phyloP scores from a whole-genome alignment of 345 rosid genomes.

The Linum trigynum region DNA sequence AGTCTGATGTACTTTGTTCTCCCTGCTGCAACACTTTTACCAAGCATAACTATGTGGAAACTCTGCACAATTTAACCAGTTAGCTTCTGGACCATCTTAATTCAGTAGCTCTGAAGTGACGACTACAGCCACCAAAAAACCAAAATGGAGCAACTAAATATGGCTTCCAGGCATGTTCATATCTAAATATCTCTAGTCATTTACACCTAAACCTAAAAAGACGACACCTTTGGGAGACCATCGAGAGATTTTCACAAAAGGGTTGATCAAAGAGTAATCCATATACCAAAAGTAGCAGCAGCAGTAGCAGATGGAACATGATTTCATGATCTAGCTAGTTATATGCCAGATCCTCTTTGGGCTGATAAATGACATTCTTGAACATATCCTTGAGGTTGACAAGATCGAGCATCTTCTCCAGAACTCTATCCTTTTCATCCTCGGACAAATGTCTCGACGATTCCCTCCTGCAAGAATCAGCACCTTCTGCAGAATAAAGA shows the following conservation, averaged over 20 bases:
- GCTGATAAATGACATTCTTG: conserved; percentile 25
- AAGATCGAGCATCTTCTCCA: conserved; percentile 26
- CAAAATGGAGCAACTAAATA: neutral
- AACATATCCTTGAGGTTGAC: conserved; percentile 18
- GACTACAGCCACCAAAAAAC: neutral
- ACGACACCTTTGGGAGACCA: neutral
- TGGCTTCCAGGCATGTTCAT: neutral
- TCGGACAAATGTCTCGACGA: neutral
- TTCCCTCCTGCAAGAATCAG: neutral
- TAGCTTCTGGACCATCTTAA: neutral
- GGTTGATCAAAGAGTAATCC: neutral
- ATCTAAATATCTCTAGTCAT: neutral
- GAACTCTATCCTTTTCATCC: conserved; percentile 18
- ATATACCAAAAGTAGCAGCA: neutral
- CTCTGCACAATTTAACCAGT: too few species aligned
- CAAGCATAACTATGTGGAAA: too few species aligned
- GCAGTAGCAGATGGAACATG: neutral
- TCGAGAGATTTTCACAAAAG: neutral
- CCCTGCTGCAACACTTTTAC: too few species aligned
- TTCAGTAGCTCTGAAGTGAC: neutral
- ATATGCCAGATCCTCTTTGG: conserved; percentile 11
- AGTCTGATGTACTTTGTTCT: too few species aligned
- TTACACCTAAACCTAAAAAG: neutral
- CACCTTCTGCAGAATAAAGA: conserved; percentile 26
- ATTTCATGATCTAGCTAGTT: too few species aligned